Base-by-base conservation (phyloP, 306 rosid genomes). In the Lathyrus tuberosus region DNA sequence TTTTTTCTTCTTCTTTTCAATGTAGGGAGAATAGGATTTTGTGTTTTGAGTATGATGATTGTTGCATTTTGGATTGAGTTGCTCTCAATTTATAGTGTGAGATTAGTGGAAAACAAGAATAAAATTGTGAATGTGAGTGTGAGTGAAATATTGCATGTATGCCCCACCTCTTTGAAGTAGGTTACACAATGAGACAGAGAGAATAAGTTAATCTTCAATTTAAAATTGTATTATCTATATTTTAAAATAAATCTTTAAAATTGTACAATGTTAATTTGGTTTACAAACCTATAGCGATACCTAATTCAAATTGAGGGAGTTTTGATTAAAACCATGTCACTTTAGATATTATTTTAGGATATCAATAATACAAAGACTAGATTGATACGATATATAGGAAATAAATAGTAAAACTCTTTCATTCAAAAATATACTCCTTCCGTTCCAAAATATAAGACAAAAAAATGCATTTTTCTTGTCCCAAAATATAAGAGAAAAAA, bases 41-140 rank as follows among this genome's bases (percentile, higher is more conserved):
- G 41, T 63, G 42, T 13, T 76, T 26, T 33, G 54, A 28, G 68
- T 28, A 53, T 47, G 44, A 26, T 11, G 15, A 7, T 56, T 81
- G 79, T 10, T 83, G 72, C 70, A 71, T 67, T 68, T 71, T 82
- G 81, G 75, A 43, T 73, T 80, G 69, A 70, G 76, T 66, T 49
- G 78, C 62, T 64, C 79, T 77, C 76, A 67, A 85, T 90, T 90
- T 88, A 93, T 90, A 90, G 82, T 53, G 65, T 62, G 62, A 79
- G 65, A 58, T 46, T 43, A 16, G 67, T 30, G 70, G 56, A 52
- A 80, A 71, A 68, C 8, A 24, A 12, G 13, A 30, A 4, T 49
- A 37, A 70, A 65, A 58, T 54, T 28, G 31, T 75, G n/a, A 54
- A 31, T 31, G 26, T 60, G 37, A 6, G 28, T 54, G 11, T 10